Evolutionary conservation across 495 filamentous ascomycete genomes (phyloP), one percentile per base, ranked within the genome.

Genomic region (Venustampulla echinocandica): DNA sequence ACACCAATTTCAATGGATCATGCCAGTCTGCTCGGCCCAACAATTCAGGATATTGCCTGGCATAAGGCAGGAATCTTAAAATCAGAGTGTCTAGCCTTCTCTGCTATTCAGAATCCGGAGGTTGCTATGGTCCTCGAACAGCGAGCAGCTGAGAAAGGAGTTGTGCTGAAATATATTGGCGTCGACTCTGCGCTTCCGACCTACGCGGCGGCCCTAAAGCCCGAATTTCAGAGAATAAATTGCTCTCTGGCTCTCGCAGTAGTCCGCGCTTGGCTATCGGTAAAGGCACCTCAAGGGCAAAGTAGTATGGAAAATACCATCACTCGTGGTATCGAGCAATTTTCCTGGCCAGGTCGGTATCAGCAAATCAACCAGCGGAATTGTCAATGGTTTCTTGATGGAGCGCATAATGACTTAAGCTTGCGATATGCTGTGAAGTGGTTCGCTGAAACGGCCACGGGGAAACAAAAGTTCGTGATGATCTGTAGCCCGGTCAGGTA

Each of bases 21-120:
- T 56, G 77, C 81, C 14, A 70, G 68, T 10, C 69, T 87, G 59
- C 74, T 97, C 22, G 90, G 90, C 13, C 63, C 74, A 30, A 89
- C 90, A 0, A 80, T 95, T 35, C 82, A 90, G 42, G 75, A 88
- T 49, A 96, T 97, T 49, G 90, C 90, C 4, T 97, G 90, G 90
- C 89, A 97, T 58, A 97, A 97, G 61, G 84, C 76, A 13, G 90
- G 90, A 14, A 90, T 97, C 42, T 82, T 95, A 67, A 97, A 96
- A 61, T 20, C 63, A 1, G 77, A 76, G 0, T 68, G 68, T 14
- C 74, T 77, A 4, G 84, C 77, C 1, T 90, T 94, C 43, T 85
- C 82, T 1, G 75, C 82, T 13, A 77, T 79, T 17, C 90, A 97
- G 61, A 68, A 72, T 0, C 62, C 73, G 1, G 64, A 58, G 5